Percentiles rank a stretch among this genome's conserved stretches.
Evolutionary conservation across 1,284 basidiomycete species (phyloP).

Genomic region (Papiliotrema nemorosa): DNA sequence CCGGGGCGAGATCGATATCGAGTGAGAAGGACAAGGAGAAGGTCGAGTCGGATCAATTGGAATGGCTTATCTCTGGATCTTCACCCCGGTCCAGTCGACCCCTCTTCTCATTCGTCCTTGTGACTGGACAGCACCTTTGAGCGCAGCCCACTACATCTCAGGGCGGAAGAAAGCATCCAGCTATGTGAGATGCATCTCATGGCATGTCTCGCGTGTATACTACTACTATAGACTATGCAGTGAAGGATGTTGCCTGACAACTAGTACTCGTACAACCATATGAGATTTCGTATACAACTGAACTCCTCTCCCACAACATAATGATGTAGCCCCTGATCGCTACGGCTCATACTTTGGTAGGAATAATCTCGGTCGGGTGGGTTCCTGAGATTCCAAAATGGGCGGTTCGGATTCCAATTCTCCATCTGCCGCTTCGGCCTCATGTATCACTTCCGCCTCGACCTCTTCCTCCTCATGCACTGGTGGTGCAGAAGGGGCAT

Average conservation of each 20-base stretch:
- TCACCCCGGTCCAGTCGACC: neutral
- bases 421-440: conserved; percentile 7
- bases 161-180: no score
- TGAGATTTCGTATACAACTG: no score
- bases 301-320: no score
- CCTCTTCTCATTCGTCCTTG: neutral
- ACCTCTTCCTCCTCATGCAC: neutral
- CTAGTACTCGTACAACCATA: no score
- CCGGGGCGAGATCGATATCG: neutral
- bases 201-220: no score
- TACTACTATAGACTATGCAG: no score
- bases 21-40: neutral
- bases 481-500: neutral
- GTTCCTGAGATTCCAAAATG: neutral
- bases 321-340: no score
- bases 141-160: no score
- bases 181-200: no score
- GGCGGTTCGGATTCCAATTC: neutral
- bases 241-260: no score
- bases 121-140: no score
- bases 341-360: conserved; percentile 35
- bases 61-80: neutral
- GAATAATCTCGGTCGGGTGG: conserved; percentile 11
- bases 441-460: conserved; percentile 2
- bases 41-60: no score